Evolutionary conservation across 805 yeast genomes (phyloP), one percentile per base, ranked within the genome.

Genomic region (Huiozyma sinensis): DNA sequence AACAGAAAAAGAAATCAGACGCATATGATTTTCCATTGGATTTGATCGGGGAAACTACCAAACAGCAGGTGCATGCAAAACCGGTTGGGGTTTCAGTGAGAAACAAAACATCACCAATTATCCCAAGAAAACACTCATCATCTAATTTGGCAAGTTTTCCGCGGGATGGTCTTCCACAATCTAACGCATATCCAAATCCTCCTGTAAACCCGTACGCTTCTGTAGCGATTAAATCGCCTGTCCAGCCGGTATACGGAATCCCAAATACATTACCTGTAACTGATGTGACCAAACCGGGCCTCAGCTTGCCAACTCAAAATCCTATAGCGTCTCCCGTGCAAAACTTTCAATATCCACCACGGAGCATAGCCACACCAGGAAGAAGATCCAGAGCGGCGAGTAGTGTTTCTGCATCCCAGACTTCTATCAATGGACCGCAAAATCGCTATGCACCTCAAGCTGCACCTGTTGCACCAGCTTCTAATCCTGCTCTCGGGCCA

Each of bases 21-120:
- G 87, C 88, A 0, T 83, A 81, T 52, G 92, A 83, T 55, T 81
- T 83, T 54, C 90, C 90, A 1, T 64, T 68, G 17, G 76, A 70
- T 38, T 57, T 83, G 38, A 62, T 81, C 9, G 63, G 71, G 1
- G 67, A 65, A 24, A 67, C 54, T 53, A 49, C 44, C 47, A 57
- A 53, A 34, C 24, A 17, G 24, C 51, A 51, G 36, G 66, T 45
- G 49, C 68, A 58, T 65, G 74, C 54, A 53, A 72, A 50, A 49
- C 71, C 58, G 38, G 75, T 55, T 5, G 46, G 53, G 13, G 51
- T 62, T 6, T 49, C 49, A 7, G 30, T 50, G 12, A 51, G 52
- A 30, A 29, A 46, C 17, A 43, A 48, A 5, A 47, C 56, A 6
- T 36, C 40, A 6, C 44, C 48, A 5, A 27, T 11, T 10, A 32